A percentile compares a stretch with the other conserved stretches of the same genome.
Conservation (phyloP, 345 rosid genomes). For the Lepidium sativum region DNA sequence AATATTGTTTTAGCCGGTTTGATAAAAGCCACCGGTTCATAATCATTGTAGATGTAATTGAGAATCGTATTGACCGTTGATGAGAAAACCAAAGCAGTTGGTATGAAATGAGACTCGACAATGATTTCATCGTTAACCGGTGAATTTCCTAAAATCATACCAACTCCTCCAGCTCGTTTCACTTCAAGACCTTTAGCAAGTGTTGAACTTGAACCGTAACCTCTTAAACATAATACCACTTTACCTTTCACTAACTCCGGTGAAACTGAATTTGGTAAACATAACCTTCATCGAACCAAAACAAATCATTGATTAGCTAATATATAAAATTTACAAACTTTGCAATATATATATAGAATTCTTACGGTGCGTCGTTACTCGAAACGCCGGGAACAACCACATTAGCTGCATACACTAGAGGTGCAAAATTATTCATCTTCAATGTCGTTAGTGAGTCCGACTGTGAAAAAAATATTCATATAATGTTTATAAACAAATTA, state of each 20-base stretch:
- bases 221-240: conserved; percentile 62
- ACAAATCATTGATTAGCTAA: background rate
- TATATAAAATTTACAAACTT: background rate
- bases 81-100: conserved; percentile 34
- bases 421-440: conserved; percentile 29
- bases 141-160: conserved; percentile 45
- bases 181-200: conserved; percentile 51
- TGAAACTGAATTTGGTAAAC: conserved; percentile 49
- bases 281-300: conserved; percentile 31
- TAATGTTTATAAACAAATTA: too few relatives aligned
- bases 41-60: conserved; percentile 42
- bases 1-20: conserved; percentile 30
- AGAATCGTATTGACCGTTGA: conserved; percentile 26
- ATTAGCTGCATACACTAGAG: conserved; percentile 52
- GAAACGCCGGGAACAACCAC: conserved; percentile 29
- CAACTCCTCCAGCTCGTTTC: conserved; percentile 66
- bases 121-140: conserved; percentile 15
- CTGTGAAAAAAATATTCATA: conserved; percentile 14
- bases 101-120: conserved; percentile 48
- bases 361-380: conserved; percentile 33
- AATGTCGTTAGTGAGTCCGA: conserved; percentile 47
- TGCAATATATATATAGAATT: background rate
- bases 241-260: conserved; percentile 49
- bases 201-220: conserved; percentile 36
- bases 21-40: conserved; percentile 39